Conservation (phyloP, 495 filamentous ascomycete species). For the Neurospora tetraspora region DNA sequence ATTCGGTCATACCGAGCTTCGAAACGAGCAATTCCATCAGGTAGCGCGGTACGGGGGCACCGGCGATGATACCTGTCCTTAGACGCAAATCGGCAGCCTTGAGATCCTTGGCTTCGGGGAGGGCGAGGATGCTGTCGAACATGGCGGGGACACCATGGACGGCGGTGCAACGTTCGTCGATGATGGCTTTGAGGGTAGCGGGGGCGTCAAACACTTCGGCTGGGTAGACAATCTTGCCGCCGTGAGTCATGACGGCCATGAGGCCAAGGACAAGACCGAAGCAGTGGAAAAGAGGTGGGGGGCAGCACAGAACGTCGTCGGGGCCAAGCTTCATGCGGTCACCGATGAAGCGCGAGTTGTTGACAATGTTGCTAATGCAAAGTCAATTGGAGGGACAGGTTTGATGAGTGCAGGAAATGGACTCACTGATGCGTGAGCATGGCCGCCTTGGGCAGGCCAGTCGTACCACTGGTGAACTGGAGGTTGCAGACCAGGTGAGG, state of each 20-base stretch:
- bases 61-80: constrained; percentile 60
- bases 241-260: constrained; percentile 55
- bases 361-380: constrained; percentile 50
- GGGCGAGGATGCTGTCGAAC: constrained; percentile 54
- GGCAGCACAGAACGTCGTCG: constrained; percentile 56
- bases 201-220: constrained; percentile 52
- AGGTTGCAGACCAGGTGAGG: constrained; percentile 58
- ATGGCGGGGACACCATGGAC: constrained; percentile 65
- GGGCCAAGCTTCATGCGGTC: constrained; percentile 56
- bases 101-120: constrained; percentile 39
- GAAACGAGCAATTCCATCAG: constrained; percentile 53
- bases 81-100: constrained; percentile 37
- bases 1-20: constrained; percentile 55
- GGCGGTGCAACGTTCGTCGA: constrained; percentile 55
- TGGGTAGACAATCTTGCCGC: constrained; percentile 56
- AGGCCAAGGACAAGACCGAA: constrained; percentile 65
- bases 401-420: background rate
- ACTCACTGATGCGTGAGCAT: constrained; percentile 62
- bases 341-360: constrained; percentile 61
- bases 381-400: background rate
- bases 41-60: constrained; percentile 52
- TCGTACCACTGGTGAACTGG: constrained; percentile 64
- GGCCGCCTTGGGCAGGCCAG: constrained; percentile 61
- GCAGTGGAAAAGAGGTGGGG: constrained; percentile 64
- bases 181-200: constrained; percentile 48